These are phyloP conservation scores for Leccinum pellstonianum DNA, from an alignment of 768 basidiomycete genomes.

Conservation along the genomic window DNA sequence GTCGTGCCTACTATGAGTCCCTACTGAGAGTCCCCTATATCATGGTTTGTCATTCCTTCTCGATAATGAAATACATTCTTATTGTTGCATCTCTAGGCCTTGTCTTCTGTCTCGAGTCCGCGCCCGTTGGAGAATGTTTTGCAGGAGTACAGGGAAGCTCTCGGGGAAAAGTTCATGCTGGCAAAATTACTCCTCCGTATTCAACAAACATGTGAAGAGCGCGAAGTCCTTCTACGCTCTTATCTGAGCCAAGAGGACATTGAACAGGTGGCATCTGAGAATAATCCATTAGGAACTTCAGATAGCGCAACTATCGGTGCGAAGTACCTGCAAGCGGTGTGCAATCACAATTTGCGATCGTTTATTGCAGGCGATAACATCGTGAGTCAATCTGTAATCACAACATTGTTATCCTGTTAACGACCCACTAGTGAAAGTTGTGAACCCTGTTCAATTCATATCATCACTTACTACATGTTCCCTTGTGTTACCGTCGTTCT, in stretches of 20 bases:
- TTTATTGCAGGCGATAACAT: background rate
- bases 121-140: background rate
- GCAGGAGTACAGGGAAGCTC: background rate
- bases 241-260: background rate
- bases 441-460: background rate
- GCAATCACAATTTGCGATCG: background rate
- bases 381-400: background rate
- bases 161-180: background rate
- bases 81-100: background rate
- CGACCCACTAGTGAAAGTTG: background rate
- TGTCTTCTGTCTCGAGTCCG: background rate
- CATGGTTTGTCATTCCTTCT: background rate
- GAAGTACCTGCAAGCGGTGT: background rate
- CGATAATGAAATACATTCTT: background rate
- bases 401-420: background rate
- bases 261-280: background rate
- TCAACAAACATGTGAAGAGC: background rate
- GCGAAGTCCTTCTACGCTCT: background rate
- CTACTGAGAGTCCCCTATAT: background rate
- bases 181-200: background rate
- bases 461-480: background rate
- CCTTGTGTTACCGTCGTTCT: too few relatives aligned
- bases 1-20: background rate
- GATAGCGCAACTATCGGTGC: background rate
- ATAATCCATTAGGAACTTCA: background rate